Evolutionary conservation across 2,329 filamentous ascomycete genomes (phyloP).

Genomic region (Trichophyton equinum): DNA sequence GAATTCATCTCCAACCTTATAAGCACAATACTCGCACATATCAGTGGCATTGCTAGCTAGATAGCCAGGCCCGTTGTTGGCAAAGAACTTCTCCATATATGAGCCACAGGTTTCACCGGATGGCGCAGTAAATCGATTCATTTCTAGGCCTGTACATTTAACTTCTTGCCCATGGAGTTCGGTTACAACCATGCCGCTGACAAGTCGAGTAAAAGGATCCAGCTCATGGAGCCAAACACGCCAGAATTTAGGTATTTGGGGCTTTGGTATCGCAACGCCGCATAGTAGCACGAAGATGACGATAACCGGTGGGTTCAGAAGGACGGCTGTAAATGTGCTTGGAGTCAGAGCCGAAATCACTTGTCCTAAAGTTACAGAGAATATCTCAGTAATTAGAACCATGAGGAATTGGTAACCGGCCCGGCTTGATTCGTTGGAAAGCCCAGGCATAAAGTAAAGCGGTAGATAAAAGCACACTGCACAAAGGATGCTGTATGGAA

Average conservation of each 20-base stretch:
- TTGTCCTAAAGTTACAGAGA: constrained; percentile 69
- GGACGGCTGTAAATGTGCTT: constrained; percentile 51
- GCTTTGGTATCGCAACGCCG: constrained; percentile 39
- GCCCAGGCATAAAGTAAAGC: constrained; percentile 71
- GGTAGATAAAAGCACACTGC: constrained; percentile 70
- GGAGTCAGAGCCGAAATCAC: constrained; percentile 66
- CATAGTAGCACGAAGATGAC: constrained; percentile 57
- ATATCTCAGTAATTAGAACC: constrained; percentile 69
- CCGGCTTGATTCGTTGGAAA: constrained; percentile 49
- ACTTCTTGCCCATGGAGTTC: constrained; percentile 23
- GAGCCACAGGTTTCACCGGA: constrained; percentile 48
- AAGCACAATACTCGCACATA: constrained; percentile 50
- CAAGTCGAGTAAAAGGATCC: constrained; percentile 52
- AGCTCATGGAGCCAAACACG: constrained; percentile 66
- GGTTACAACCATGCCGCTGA: constrained; percentile 28
- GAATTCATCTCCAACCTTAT: constrained; percentile 67
- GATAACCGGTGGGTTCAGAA: constrained; percentile 66
- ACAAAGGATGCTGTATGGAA: constrained; percentile 73
- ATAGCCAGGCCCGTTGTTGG: constrained; percentile 34
- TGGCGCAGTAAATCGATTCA: constrained; percentile 37
- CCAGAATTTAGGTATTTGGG: constrained; percentile 57
- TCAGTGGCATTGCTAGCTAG: constrained; percentile 36
- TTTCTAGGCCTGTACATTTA: constrained; percentile 23
- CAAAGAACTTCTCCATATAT: constrained; percentile 36
- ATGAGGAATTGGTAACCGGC: constrained; percentile 84